Conservation (phyloP, 257 asterid genomes). For the Perilla frutescens region DNA sequence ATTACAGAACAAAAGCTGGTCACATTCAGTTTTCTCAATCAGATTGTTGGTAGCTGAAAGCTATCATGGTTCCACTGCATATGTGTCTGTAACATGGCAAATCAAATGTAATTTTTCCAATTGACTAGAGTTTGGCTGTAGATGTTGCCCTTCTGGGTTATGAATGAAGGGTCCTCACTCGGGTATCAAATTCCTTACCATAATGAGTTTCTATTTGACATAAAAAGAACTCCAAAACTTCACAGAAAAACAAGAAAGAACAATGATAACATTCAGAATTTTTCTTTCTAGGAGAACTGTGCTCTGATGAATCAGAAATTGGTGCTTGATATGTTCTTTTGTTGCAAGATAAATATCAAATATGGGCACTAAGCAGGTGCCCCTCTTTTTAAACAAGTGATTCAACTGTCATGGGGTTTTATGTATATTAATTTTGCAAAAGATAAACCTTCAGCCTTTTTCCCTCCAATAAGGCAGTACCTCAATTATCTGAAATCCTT, state of each 20-base stretch:
- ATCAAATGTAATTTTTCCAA: neutral
- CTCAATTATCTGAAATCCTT: constrained; percentile 97
- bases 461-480: constrained; percentile 44
- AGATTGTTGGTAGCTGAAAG: neutral
- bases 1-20: no score
- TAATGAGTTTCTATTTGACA: constrained; percentile 2
- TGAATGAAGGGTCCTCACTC: neutral
- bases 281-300: neutral
- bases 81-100: no score
- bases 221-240: neutral
- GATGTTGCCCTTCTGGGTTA: neutral
- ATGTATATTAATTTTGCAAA: neutral
- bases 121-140: constrained; percentile 17
- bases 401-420: neutral
- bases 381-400: neutral
- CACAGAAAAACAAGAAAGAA: neutral
- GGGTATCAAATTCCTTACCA: neutral
- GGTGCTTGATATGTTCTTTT: neutral
- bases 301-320: neutral
- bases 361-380: neutral
- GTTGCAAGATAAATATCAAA: neutral
- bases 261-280: neutral
- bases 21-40: neutral
- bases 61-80: neutral
- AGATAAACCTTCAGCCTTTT: constrained; percentile 15